Evolutionary conservation across 2,329 filamentous ascomycete species (phyloP), one percentile per base, ranked within the genome.

Genomic region (Akanthomyces lecanii): DNA sequence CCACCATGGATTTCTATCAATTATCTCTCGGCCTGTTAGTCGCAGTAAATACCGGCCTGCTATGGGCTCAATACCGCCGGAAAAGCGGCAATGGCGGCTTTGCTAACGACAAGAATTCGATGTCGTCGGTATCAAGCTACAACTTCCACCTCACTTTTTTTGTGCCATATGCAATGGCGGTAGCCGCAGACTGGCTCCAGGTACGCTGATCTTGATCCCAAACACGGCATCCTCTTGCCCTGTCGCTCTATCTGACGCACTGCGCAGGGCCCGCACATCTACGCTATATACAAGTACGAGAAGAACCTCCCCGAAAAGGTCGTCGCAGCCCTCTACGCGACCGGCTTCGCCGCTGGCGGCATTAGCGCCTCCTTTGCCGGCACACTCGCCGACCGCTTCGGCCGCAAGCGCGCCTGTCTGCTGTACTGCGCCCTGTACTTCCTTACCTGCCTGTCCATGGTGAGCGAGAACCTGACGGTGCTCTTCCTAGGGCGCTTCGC

Each of bases 401-500:
- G 82, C 25, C 79, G 84, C 38, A 79, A 78, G 65, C 73, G 73
- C 33, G 79, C 78, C 50, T 86, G 83, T 68, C 74, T 85, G 30
- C 68, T 78, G 3, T 87, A 83, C 72, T 86, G 83, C 71, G 68
- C 77, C 25, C 72, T 78, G 28, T 86, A 85, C 69, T 75, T 78
- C 1, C 66, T 80, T 6, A 82, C 82, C 1, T 85, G 82, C 71
- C 72, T 82, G 54, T 78, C 81, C 21, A 81, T 84, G 57, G 72
- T 85, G 33, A 76, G 77, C 55, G 71, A 76, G 33, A 69, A 72
- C 45, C 65, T 78, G 2, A 68, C 71, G 2, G 55, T 83, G 4
- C 75, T 87, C 0, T 85, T 84, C 67, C 54, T 81, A 4, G 85
- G 85, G 18, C 78, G 84, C n/a, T 68, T 82, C 1, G 76, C 81